phyloP scores from a whole-genome alignment of 345 rosid genomes.

The Eucalyptus cloeziana region DNA sequence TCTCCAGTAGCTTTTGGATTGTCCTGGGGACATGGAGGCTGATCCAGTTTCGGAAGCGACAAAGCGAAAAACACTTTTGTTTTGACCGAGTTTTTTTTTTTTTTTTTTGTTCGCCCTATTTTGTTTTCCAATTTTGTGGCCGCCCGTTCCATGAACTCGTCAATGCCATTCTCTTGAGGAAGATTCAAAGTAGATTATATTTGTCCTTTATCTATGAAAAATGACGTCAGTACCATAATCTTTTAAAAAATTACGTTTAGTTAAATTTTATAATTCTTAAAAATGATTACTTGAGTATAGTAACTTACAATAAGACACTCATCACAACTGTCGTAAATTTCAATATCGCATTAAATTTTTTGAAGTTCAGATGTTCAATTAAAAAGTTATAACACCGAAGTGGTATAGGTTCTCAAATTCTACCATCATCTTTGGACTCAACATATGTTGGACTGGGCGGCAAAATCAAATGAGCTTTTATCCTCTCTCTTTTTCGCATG shows the following conservation, averaged over 20 bases:
- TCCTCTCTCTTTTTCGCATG: neutral
- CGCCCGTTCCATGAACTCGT: neutral
- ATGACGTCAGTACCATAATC: neutral
- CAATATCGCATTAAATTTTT: neutral
- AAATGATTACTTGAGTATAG: neutral
- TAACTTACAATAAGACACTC: neutral
- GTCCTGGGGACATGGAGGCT: neutral
- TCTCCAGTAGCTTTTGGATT: neutral
- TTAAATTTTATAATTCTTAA: neutral
- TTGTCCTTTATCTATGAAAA: neutral
- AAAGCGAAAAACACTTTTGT: neutral
- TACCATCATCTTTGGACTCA: neutral
- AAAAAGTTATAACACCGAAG: neutral
- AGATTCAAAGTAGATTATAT: neutral
- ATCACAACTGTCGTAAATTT: neutral
- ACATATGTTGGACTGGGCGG: neutral
- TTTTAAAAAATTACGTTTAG: neutral
- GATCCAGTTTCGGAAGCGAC: neutral
- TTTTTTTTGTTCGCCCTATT: neutral
- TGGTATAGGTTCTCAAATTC: neutral
- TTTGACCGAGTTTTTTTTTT: neutral
- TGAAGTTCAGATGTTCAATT: neutral
- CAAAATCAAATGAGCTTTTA: neutral
- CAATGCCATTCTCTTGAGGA: neutral
- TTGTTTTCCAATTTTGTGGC: neutral